Conservation (phyloP, 768 basidiomycete genomes). For the Leccinellum albellum region DNA sequence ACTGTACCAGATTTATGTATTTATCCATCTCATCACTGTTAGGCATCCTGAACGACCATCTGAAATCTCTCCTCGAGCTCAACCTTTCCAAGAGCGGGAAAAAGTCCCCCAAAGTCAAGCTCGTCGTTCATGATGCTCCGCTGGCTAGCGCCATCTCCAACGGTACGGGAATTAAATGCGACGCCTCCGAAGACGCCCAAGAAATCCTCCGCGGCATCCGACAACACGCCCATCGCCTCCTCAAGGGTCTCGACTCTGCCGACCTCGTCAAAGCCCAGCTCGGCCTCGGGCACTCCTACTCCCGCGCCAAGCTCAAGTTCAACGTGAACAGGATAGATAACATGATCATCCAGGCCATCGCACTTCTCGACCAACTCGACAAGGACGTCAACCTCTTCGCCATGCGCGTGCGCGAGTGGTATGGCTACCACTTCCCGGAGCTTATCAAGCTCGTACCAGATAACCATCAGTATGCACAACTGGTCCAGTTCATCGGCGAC, state of each 20-base stretch:
- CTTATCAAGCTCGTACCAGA: constrained; percentile 90
- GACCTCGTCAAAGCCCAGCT: constrained; percentile 93
- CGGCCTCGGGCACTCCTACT: constrained; percentile 96
- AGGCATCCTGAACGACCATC: constrained; percentile 85
- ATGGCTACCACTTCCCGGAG: constrained; percentile 98
- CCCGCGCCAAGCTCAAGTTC: constrained; percentile 96
- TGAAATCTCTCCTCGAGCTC: constrained; percentile 81
- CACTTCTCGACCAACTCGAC: constrained; percentile 96
- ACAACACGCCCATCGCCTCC: constrained; percentile 82
- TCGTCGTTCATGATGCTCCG: constrained; percentile 74
- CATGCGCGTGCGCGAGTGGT: constrained; percentile 98
- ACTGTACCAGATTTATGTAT: background rate
- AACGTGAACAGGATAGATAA: constrained; percentile 95
- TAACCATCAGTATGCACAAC: constrained; percentile 88
- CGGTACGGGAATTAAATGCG: constrained; percentile 68
- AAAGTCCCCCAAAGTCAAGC: constrained; percentile 62
- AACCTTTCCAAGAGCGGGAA: constrained; percentile 72
- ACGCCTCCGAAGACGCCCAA: constrained; percentile 73
- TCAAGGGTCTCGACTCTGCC: constrained; percentile 82
- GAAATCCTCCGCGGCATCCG: constrained; percentile 93
- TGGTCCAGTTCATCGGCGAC: constrained; percentile 83
- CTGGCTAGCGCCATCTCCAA: constrained; percentile 78
- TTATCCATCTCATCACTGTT: background rate
- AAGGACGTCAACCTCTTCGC: constrained; percentile 99
- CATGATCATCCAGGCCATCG: constrained; percentile 99